Conservation (phyloP, 441 rosid genomes). For the Gossypium schwendimanii region DNA sequence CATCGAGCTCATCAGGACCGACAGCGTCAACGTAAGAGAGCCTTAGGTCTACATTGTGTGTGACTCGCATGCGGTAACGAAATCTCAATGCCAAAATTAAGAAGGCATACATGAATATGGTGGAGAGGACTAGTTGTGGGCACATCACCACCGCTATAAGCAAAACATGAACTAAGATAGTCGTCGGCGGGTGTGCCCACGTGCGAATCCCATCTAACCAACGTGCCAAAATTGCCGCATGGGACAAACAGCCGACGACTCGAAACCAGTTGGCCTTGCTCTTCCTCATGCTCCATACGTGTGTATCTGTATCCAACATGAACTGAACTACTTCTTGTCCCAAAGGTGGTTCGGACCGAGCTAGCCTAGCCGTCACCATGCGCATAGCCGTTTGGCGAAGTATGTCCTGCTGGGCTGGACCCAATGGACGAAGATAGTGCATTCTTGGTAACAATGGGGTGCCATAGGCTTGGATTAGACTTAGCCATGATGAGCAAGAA, state of each 20-base stretch:
- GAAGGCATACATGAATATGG: slow-evolving; percentile 61
- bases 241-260: slow-evolving; percentile 44
- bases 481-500: slow-evolving; percentile 55
- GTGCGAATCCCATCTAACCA: slow-evolving; percentile 50
- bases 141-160: slow-evolving; percentile 44
- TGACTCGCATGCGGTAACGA: slow-evolving; percentile 40
- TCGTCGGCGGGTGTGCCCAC: slow-evolving; percentile 52
- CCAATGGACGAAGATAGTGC: slow-evolving; percentile 51
- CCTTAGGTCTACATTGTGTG: slow-evolving; percentile 39
- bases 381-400: slow-evolving; percentile 63
- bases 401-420: slow-evolving; percentile 52
- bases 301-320: slow-evolving; percentile 55
- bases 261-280: slow-evolving; percentile 68
- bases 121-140: slow-evolving; percentile 56
- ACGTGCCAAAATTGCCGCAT: slow-evolving; percentile 37
- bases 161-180: slow-evolving; percentile 43
- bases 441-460: slow-evolving; percentile 55
- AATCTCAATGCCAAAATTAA: slow-evolving; percentile 38
- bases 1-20: slow-evolving; percentile 52
- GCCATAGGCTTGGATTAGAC: slow-evolving; percentile 44
- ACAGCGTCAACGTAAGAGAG: slow-evolving; percentile 45
- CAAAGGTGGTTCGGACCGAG: slow-evolving; percentile 56
- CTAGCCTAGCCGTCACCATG: slow-evolving; percentile 42
- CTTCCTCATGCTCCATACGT: slow-evolving; percentile 63
- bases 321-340: slow-evolving; percentile 62